Evolutionary conservation across 192 early-diverging fungal species (phyloP).

Genomic region (Podila epigama): DNA sequence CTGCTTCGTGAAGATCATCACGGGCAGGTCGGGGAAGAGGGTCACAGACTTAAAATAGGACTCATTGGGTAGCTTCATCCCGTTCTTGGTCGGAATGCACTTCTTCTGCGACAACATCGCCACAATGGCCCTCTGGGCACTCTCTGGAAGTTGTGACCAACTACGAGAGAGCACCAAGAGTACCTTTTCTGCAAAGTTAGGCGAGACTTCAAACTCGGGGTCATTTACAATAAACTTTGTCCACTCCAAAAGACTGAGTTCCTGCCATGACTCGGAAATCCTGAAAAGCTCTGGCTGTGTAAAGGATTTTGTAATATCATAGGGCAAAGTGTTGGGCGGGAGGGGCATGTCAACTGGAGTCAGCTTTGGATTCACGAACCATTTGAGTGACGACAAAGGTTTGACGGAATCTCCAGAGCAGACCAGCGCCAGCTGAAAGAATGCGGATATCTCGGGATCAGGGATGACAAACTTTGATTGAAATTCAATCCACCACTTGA

Average conservation of each 20-base stretch:
- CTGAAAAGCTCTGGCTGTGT: constrained; percentile 60
- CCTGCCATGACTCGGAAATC: constrained; percentile 59
- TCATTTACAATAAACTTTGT: constrained; percentile 55
- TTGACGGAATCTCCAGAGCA: constrained; percentile 47
- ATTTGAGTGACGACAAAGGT: constrained; percentile 59
- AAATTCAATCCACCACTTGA: constrained; percentile 82
- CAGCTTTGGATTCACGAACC: constrained; percentile 72
- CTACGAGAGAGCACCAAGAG: constrained; percentile 61
- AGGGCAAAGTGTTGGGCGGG: constrained; percentile 67
- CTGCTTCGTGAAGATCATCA: constrained; percentile 63
- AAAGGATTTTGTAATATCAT: constrained; percentile 71
- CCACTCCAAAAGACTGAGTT: constrained; percentile 73
- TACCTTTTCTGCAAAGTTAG: constrained; percentile 73
- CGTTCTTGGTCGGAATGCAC: constrained; percentile 77
- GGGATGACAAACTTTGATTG: constrained; percentile 42
- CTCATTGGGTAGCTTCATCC: constrained; percentile 71
- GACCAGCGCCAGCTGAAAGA: constrained; percentile 61
- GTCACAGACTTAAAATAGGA: constrained; percentile 83
- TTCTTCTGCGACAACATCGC: constrained; percentile 46
- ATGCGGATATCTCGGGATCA: constrained; percentile 29
- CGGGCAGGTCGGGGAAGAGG: constrained; percentile 85
- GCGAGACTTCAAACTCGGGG: constrained; percentile 55
- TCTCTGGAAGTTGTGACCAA: constrained; percentile 41
- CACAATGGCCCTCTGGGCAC: constrained; percentile 35
- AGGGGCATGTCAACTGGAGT: constrained; percentile 68